Percentiles rank a stretch among this genome's conserved stretches.
Conservation (phyloP, 2,329 filamentous ascomycete genomes). For the Venturiaceae sp. region DNA sequence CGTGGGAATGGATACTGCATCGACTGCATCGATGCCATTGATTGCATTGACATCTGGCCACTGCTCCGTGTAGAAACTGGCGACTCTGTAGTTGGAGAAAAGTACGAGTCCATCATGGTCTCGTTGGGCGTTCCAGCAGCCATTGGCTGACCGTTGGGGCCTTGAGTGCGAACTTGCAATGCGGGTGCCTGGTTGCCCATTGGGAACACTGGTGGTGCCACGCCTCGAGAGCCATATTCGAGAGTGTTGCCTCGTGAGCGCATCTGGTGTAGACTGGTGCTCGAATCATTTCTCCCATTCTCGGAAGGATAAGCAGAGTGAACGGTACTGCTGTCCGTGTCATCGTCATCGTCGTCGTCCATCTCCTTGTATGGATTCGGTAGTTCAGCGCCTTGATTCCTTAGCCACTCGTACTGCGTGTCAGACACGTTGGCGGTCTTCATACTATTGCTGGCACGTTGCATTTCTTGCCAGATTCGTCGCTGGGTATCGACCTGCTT, state of each 20-base stretch:
- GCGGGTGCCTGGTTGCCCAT: constrained; percentile 44
- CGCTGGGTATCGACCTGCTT: constrained; percentile 68
- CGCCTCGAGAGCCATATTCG: constrained; percentile 47
- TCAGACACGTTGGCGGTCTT: constrained; percentile 10
- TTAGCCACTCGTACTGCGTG: constrained; percentile 41
- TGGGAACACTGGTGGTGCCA: constrained; percentile 64
- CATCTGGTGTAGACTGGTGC: constrained; percentile 53
- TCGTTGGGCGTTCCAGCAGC: constrained; percentile 49
- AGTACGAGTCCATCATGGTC: constrained; percentile 63
- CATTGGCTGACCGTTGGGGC: constrained; percentile 26
- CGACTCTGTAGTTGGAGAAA: constrained; percentile 77
- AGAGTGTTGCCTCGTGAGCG: constrained; percentile 61
- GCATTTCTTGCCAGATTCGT: constrained; percentile 41
- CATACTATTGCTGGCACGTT: constrained; percentile 8
- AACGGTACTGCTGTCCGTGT: constrained; percentile 25
- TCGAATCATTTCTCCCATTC: constrained; percentile 57
- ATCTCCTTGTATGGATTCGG: constrained; percentile 73
- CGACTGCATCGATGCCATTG: constrained; percentile 44
- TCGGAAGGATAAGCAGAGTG: not conserved
- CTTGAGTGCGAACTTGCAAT: constrained; percentile 60
- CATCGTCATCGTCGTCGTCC: constrained; percentile 44
- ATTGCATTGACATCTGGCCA: constrained; percentile 45
- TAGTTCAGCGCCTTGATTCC: constrained; percentile 64
- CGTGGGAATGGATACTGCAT: constrained; percentile 75
- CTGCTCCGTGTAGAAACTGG: constrained; percentile 68